Conservation (phyloP, 2,329 filamentous ascomycete genomes). For the Cladophialophora chaetospira region DNA sequence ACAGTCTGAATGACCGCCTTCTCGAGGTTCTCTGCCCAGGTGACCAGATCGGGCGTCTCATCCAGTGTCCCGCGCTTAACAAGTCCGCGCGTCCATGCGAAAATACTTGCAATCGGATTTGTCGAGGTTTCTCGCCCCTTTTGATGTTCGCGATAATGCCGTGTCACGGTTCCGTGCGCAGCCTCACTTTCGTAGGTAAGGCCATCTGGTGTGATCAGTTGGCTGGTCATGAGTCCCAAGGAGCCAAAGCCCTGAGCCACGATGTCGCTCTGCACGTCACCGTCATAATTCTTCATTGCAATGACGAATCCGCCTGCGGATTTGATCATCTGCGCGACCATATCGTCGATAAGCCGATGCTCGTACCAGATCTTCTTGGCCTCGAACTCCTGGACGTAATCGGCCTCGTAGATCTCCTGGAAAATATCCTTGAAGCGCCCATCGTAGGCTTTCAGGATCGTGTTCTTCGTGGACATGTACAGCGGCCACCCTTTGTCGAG, state of each 20-base stretch:
- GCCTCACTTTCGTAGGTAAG: constrained; percentile 98
- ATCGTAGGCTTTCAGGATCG: constrained; percentile 98
- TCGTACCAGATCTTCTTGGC: constrained; percentile 97
- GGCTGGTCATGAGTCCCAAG: constrained; percentile 96
- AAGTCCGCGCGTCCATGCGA: constrained; percentile 96
- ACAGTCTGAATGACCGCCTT: constrained; percentile 93
- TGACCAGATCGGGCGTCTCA: constrained; percentile 83
- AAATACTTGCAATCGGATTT: constrained; percentile 98
- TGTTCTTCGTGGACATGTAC: constrained; percentile 99
- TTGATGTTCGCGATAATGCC: constrained; percentile 98
- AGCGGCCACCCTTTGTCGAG: constrained; percentile 84
- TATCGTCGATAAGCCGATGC: constrained; percentile 98
- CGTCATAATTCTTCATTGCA: constrained; percentile 99
- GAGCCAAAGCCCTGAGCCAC: constrained; percentile 98
- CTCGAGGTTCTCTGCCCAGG: constrained; percentile 90
- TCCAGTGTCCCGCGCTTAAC: constrained; percentile 92
- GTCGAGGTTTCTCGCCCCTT: constrained; percentile 97
- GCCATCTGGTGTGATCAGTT: constrained; percentile 93
- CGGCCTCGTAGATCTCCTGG: constrained; percentile 88
- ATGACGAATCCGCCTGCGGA: constrained; percentile 94
- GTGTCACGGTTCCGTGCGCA: constrained; percentile 95
- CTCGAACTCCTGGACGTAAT: constrained; percentile 88
- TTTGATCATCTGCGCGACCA: constrained; percentile 99
- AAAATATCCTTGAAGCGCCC: constrained; percentile 99
- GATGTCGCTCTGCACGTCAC: constrained; percentile 97